Evolutionary conservation across 305 asterid genomes (phyloP), one percentile per base, ranked within the genome.

Genomic region (Fraxinus ornus): DNA sequence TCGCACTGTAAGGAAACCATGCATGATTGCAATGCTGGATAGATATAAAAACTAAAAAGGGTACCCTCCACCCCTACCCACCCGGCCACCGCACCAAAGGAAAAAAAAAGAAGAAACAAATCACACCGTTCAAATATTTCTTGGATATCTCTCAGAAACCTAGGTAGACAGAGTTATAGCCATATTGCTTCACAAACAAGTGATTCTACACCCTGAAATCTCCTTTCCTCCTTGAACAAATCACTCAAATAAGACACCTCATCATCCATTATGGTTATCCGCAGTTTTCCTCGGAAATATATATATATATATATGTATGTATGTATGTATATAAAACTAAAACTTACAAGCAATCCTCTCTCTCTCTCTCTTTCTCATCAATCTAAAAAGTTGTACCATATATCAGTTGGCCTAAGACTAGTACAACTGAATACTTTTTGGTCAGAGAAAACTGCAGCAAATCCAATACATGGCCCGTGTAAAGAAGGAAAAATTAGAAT

Each of bases 111-210:
- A 71, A 75, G 2, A 66, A 81, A n/a, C n/a, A n/a, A n/a, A n/a
- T n/a, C 80, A 78, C 85, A 81, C 15, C 19, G 52, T 73, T 8
- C 83, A 24, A 57, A 82, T 68, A 39, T 71, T 79, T 77, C 78
- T 80, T 83, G 87, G 79, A 62, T 83, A 85, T 86, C 83, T 87
- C 78, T 70, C 77, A 76, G 57, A 78, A 28, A 49, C 62, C 79
- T 72, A 49, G 83, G 72, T 75, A 81, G 88, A 85, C 44, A 75
- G 88, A 76, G 82, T 57, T 41, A 85, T 75, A 68, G 80, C 49
- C 79, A 82, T 75, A 39, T 91, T 90, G 87, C 92, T 89, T 90
- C 84, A 66, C 80, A 79, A 86, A 89, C 92, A 92, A 92, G 95
- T 85, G 92, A 91, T 89, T 87, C 91, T 86, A 77, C 77, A 79